Evolutionary conservation across 164 flowering plant genomes (phyloP).

Genomic region (Tetracentron sinense): DNA sequence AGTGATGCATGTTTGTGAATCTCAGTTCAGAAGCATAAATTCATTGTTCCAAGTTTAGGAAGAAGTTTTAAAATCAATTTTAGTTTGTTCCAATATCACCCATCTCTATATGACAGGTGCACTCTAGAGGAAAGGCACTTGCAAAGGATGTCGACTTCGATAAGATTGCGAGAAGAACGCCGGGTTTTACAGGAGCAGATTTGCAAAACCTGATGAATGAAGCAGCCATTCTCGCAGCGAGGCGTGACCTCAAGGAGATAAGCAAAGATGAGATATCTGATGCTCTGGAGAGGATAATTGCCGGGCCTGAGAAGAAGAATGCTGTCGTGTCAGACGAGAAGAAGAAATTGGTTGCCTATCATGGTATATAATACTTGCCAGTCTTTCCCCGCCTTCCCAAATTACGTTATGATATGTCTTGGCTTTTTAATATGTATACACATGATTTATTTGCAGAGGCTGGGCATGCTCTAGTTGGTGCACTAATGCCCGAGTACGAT

Average conservation of each 20-base stretch:
- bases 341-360: constrained; percentile 92
- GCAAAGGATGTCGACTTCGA: constrained; percentile 96
- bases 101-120: constrained; percentile 49
- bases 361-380: constrained; percentile 42
- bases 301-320: constrained; percentile 98
- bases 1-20: too few species aligned
- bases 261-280: constrained; percentile 92
- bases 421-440: too few species aligned
- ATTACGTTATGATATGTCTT: too few species aligned
- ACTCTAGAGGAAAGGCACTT: constrained; percentile 90
- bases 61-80: too few species aligned
- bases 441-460: constrained; percentile 83
- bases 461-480: constrained; percentile 97
- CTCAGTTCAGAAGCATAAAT: too few species aligned
- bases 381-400: too few species aligned
- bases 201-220: constrained; percentile 94
- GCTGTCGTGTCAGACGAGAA: constrained; percentile 96
- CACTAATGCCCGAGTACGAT: constrained; percentile 94
- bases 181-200: constrained; percentile 96
- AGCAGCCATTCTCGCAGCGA: constrained; percentile 96
- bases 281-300: constrained; percentile 91
- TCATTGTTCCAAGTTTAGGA: too few species aligned
- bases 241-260: constrained; percentile 90
- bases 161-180: constrained; percentile 86
- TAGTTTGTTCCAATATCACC: too few species aligned